A percentile compares a stretch with the other conserved stretches of the same genome.
Evolutionary conservation across 2,329 filamentous ascomycete species (phyloP).

Genomic region (Stagonosporopsis rhizophila): DNA sequence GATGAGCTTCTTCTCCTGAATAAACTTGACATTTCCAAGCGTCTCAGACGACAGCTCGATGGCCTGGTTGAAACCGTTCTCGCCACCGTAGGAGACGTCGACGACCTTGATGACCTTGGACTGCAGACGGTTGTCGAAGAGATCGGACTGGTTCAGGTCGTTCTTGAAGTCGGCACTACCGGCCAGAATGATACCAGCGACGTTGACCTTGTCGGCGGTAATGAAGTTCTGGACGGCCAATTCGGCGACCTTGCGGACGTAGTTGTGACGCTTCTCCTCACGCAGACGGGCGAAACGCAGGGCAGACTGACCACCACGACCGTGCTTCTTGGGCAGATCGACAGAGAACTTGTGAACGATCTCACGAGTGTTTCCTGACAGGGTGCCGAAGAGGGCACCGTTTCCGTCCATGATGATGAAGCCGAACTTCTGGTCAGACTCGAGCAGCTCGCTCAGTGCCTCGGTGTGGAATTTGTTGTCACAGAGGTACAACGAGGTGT

Average conservation of each 20-base stretch:
- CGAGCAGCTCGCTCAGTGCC: constrained; percentile 92
- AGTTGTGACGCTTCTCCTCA: constrained; percentile 99
- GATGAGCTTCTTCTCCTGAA: constrained; percentile 99
- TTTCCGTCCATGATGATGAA: constrained; percentile 99
- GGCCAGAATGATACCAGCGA: constrained; percentile 91
- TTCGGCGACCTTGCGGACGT: constrained; percentile 98
- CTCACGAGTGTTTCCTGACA: constrained; percentile 96
- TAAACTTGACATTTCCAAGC: constrained; percentile 98
- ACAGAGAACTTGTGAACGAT: constrained; percentile 98
- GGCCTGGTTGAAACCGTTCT: constrained; percentile 99
- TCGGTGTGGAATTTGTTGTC: constrained; percentile 99
- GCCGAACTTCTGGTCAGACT: constrained; percentile 98
- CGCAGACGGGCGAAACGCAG: constrained; percentile 99
- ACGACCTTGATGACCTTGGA: constrained; percentile 99
- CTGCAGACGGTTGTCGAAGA: constrained; percentile 92
- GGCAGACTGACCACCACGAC: constrained; percentile 99
- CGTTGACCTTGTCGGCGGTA: constrained; percentile 97
- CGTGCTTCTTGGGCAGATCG: constrained; percentile 99
- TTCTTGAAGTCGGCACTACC: constrained; percentile 99
- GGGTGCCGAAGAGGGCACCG: constrained; percentile 93
- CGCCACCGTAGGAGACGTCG: constrained; percentile 97
- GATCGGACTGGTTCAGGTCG: constrained; percentile 94
- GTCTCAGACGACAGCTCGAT: constrained; percentile 96
- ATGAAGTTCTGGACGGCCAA: constrained; percentile 99
- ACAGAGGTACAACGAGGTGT: constrained; percentile 98